Conservation (phyloP, 192 early-diverging fungal genomes). For the Backusella psychrophila region DNA sequence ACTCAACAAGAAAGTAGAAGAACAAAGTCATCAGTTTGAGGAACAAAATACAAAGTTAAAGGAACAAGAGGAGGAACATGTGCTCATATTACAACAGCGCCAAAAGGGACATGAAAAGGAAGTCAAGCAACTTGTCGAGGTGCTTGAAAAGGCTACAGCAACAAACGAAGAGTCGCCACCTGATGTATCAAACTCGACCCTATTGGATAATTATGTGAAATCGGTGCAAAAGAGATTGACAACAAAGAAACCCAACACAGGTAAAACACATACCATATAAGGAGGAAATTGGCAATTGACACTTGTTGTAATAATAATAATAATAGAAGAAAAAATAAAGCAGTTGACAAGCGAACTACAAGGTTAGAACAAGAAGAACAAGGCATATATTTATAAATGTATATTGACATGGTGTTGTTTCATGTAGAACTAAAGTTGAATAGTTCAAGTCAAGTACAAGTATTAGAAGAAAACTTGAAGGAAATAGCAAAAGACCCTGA, state of each 20-base stretch:
- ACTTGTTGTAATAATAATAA: background rate
- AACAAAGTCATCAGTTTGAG: background rate
- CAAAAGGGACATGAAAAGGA: background rate
- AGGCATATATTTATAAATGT: too few species aligned
- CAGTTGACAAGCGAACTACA: background rate
- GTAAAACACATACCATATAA: background rate
- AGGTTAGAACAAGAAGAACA: background rate
- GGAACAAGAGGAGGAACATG: background rate
- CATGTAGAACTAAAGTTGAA: background rate
- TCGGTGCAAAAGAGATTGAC: slow-evolving; percentile 3
- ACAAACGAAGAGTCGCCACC: background rate
- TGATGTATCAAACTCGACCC: slow-evolving; percentile 1
- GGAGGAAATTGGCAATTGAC: background rate
- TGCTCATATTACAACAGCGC: background rate
- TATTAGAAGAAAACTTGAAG: background rate
- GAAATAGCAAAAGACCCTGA: slow-evolving; percentile 13
- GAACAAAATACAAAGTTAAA: background rate
- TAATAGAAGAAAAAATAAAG: slow-evolving; percentile 1
- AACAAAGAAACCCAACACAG: background rate
- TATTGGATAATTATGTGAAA: slow-evolving; percentile 14
- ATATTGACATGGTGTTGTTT: background rate
- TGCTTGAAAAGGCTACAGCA: background rate
- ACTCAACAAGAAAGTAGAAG: background rate
- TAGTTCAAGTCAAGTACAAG: background rate
- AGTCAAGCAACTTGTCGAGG: background rate